Conservation (phyloP, 148 eudicot species). For the Silene conica region DNA sequence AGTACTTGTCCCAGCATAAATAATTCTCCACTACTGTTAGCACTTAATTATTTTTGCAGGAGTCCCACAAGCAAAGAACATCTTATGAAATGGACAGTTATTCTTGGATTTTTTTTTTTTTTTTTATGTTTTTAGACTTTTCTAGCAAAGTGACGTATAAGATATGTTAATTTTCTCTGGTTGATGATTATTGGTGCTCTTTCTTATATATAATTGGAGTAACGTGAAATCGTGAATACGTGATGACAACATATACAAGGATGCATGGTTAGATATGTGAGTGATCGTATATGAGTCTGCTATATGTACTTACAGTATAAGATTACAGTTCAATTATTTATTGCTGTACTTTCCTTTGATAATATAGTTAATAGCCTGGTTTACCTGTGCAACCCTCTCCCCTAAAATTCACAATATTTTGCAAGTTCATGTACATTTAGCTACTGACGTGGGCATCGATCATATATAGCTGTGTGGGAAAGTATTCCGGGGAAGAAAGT, state of each 20-base stretch:
- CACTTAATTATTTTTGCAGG: neutral
- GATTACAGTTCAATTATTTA: too few species aligned
- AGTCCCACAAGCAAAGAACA: conserved; percentile 14
- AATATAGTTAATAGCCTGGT: too few species aligned
- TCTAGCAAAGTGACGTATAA: neutral
- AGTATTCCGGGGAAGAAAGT: too few species aligned
- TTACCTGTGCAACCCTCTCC: too few species aligned
- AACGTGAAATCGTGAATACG: neutral
- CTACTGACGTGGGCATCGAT: too few species aligned
- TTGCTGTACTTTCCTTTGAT: fast-evolving
- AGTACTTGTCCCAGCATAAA: neutral
- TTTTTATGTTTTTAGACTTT: too few species aligned
- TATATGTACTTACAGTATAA: too few species aligned
- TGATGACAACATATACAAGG: conserved; percentile 1
- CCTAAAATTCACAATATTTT: too few species aligned
- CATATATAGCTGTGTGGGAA: too few species aligned
- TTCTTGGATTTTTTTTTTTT: neutral
- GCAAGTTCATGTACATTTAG: too few species aligned
- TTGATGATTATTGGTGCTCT: neutral
- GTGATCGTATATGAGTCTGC: too few species aligned
- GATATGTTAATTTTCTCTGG: neutral
- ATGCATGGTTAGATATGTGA: neutral
- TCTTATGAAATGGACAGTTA: neutral
- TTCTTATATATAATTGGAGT: conserved; percentile 2
- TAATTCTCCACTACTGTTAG: conserved; percentile 1